Evolutionary conservation across 2,329 filamentous ascomycete species (phyloP), one percentile per base, ranked within the genome.

Genomic region (Trichoderma lentiforme): DNA sequence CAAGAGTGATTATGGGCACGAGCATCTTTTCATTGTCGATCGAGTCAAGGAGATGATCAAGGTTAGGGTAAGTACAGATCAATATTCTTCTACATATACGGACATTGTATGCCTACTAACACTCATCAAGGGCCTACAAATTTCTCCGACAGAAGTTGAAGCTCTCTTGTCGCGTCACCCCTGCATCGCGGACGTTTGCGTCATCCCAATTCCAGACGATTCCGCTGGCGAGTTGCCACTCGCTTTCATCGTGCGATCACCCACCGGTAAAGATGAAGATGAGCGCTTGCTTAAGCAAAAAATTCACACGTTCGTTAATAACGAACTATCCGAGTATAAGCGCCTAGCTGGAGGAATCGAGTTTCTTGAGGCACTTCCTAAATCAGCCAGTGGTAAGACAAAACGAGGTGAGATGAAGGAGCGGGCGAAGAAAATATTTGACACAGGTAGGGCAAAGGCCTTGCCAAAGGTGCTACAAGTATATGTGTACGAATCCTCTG

Each of bases 91-190:
- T n/a, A 12, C 11, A 9, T 12, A 2, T 9, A 12, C 8, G 4
- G 3, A 9, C 3, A 3, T 21, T 32, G 18, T 43, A 43, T 7
- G 26, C 7, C 11, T 12, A 15, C 18, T 57, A 36, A 34, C 36
- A 14, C 26, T 8, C 57, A 18, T 28, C 5, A 68, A 83, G 90
- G 93, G 93, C 75, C 90, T 89, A 63, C 91, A 93, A 87, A 91
- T 93, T 21, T 90, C 91, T 2, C 91, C 91, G 0, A 91, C 91
- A 1, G 91, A 93, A 76, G 85, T 93, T 2, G 91, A 93, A 81
- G 88, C 89, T 6, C 88, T 91, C 76, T 82, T 93, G 9, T 86
- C 92, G 9, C 86, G 87, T 0, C 90, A 93, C 76, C 87, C 88
- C 0, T 84, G 85, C 9, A 90, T 93, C 21, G 87, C 87, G 12